phyloP scores from a whole-genome alignment of 768 basidiomycete genomes.

The Auriscalpium orientale region DNA sequence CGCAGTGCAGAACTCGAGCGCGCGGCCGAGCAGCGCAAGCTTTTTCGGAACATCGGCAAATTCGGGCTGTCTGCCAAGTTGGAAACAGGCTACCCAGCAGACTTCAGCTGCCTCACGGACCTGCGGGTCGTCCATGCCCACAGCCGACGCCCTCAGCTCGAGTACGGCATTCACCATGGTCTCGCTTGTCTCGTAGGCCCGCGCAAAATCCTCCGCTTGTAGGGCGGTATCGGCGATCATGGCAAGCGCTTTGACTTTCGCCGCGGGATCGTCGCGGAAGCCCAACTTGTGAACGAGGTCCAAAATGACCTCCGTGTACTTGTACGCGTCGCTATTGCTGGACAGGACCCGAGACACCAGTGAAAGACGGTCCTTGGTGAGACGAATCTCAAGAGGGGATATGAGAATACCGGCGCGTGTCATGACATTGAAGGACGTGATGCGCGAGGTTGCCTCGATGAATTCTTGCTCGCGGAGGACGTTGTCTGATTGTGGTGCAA shows the following conservation, averaged over 20 bases:
- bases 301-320: constrained; percentile 85
- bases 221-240: constrained; percentile 90
- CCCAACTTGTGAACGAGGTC: constrained; percentile 89
- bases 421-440: constrained; percentile 85
- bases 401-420: constrained; percentile 71
- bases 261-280: constrained; percentile 58
- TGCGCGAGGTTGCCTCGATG: constrained; percentile 94
- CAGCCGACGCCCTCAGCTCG: constrained; percentile 32
- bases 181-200: constrained; percentile 65
- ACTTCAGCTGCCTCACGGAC: constrained; percentile 64
- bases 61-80: constrained; percentile 77
- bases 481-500: constrained; percentile 56
- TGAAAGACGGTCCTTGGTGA: constrained; percentile 81
- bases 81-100: constrained; percentile 86
- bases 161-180: constrained; percentile 61
- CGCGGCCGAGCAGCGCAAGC: constrained; percentile 66
- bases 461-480: constrained; percentile 76
- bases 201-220: constrained; percentile 69
- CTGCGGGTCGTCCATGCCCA: constrained; percentile 29
- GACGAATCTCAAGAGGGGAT: constrained; percentile 87
- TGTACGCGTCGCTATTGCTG: constrained; percentile 80
- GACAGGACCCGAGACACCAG: constrained; percentile 84
- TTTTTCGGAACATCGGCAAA: constrained; percentile 63
- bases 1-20: constrained; percentile 79
- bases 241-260: constrained; percentile 74